phyloP scores from a whole-genome alignment of 1,139 yeast species.

The Yamadazyma dendronema region DNA sequence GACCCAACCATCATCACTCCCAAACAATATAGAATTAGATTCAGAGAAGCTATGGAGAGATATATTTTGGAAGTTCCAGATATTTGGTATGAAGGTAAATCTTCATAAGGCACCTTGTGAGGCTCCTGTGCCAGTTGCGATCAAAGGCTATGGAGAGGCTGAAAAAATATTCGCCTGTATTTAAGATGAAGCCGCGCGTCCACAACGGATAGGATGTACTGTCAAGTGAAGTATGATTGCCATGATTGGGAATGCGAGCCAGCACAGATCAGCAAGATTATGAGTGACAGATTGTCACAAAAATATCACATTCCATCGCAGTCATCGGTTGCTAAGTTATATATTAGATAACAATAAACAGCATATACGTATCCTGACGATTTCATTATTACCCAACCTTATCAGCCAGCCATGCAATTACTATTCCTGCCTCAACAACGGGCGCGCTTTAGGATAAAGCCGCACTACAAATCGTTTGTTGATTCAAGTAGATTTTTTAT shows the following conservation, averaged over 20 bases:
- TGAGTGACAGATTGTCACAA: neutral
- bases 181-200: neutral
- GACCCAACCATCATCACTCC: conserved; percentile 98
- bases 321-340: neutral
- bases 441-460: neutral
- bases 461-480: neutral
- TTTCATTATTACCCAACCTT: conserved; percentile 1
- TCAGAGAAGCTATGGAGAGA: conserved; percentile 97
- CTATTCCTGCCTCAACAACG: neutral
- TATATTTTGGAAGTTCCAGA: conserved; percentile 95
- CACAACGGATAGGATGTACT: neutral
- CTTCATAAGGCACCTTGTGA: neutral
- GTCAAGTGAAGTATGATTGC: neutral
- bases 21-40: conserved; percentile 86
- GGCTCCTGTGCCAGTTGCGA: neutral
- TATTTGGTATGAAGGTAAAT: conserved; percentile 57
- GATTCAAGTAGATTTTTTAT: neutral
- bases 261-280: neutral
- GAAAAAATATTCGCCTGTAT: neutral
- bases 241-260: neutral
- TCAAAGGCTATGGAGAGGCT: neutral
- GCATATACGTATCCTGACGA: neutral
- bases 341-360: neutral
- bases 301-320: neutral
- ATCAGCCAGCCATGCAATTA: conserved; percentile 6